Evolutionary conservation across 768 basidiomycete species (phyloP).

Genomic region (Boletellus ananas): DNA sequence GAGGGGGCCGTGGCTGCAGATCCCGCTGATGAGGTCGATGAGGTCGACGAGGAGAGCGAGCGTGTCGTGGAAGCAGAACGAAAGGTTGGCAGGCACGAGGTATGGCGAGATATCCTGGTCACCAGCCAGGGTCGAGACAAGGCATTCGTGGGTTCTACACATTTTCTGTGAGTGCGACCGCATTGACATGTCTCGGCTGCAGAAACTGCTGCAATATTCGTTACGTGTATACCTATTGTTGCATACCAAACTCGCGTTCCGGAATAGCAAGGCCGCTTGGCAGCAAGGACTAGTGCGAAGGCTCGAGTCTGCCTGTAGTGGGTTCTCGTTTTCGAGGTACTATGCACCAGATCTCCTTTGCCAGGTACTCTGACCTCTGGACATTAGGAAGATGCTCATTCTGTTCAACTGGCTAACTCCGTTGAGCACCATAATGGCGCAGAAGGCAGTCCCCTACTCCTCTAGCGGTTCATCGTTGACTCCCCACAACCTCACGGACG

Average conservation of each 20-base stretch:
- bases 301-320: constrained; percentile 49
- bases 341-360: constrained; percentile 4
- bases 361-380: constrained; percentile 3
- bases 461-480: constrained; percentile 27
- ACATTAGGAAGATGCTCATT: constrained; percentile 66
- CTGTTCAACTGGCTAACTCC: constrained; percentile 85
- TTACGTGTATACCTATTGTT: constrained; percentile 71
- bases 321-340: constrained; percentile 74
- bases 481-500: constrained; percentile 20
- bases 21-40: constrained; percentile 33
- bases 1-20: constrained; percentile 16
- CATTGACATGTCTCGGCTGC: constrained; percentile 3
- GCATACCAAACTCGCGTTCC: constrained; percentile 54
- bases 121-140: constrained; percentile 82
- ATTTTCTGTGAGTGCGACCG: background rate
- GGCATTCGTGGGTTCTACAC: constrained; percentile 59
- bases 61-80: constrained; percentile 40
- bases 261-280: constrained; percentile 42
- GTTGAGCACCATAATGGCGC: constrained; percentile 63
- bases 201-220: constrained; percentile 89
- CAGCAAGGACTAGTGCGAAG: constrained; percentile 56
- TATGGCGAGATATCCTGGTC: constrained; percentile 77
- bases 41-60: constrained; percentile 50
- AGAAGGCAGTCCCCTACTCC: constrained; percentile 64
- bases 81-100: constrained; percentile 57